phyloP scores from a whole-genome alignment of 805 yeast species.

The Aciculoconidium aculeatum region DNA sequence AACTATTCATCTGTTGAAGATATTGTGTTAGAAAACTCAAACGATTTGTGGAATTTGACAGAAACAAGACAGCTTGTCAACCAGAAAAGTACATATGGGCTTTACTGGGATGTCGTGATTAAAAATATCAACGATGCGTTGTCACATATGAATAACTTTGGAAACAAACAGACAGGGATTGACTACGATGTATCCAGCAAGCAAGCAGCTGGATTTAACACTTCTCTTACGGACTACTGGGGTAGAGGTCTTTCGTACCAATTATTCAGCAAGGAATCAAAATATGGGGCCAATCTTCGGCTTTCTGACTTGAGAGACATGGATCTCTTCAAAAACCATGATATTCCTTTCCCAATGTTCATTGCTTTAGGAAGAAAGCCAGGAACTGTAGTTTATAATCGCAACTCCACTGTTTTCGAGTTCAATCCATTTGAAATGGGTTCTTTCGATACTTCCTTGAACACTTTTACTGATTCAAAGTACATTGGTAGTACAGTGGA shows the following conservation, averaged over 20 bases:
- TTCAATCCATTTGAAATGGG: conserved; percentile 40
- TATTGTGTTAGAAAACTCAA: conserved; percentile 30
- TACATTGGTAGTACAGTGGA: conserved; percentile 31
- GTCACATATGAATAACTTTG: conserved; percentile 26
- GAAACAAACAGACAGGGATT: conserved; percentile 33
- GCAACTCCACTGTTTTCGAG: conserved; percentile 35
- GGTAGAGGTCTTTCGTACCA: conserved; percentile 70
- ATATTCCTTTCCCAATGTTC: conserved; percentile 38
- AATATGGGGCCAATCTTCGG: conserved; percentile 20
- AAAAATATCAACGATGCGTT: conserved; percentile 21
- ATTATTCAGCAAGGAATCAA: conserved; percentile 35
- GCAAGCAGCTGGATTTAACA: conserved; percentile 54
- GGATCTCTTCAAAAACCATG: conserved; percentile 24
- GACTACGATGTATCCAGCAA: conserved; percentile 44
- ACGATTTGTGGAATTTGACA: conserved; percentile 33
- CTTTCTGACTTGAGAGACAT: conserved; percentile 30
- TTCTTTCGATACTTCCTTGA: conserved; percentile 33
- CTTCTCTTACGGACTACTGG: conserved; percentile 76
- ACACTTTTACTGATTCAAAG: conserved; percentile 31
- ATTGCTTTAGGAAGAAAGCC: conserved; percentile 33
- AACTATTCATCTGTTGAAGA: conserved; percentile 68
- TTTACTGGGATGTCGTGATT: conserved; percentile 17
- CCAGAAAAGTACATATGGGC: conserved; percentile 11
- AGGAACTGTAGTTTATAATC: conserved; percentile 20
- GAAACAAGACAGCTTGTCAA: conserved; percentile 24